Evolutionary conservation across 768 basidiomycete genomes (phyloP).

Genomic region (Cystofilobasidium capitatum): DNA sequence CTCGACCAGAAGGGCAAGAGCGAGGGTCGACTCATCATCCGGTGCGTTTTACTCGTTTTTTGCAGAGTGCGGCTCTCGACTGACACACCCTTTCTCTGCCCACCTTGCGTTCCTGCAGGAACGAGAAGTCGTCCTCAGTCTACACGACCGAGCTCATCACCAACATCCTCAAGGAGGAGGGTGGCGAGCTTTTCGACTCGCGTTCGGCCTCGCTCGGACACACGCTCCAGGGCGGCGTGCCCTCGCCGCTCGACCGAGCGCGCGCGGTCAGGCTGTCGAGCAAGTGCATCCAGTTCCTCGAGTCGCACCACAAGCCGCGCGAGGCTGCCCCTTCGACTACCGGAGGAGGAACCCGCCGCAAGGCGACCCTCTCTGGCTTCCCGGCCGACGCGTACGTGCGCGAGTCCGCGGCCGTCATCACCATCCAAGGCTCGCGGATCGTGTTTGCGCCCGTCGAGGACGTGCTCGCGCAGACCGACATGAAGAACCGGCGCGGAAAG

Average conservation of each 20-base stretch:
- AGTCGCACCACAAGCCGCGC: slow-evolving; percentile 47
- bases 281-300: slow-evolving; percentile 90
- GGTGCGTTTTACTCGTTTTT: slow-evolving; percentile 46
- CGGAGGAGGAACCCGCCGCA: background rate
- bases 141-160: slow-evolving; percentile 88
- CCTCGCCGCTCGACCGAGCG: slow-evolving; percentile 86
- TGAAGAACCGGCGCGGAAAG: slow-evolving; percentile 76
- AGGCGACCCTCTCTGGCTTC: slow-evolving; percentile 11
- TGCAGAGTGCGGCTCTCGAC: background rate
- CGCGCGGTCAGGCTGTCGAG: slow-evolving; percentile 81
- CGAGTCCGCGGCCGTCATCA: slow-evolving; percentile 79
- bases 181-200: slow-evolving; percentile 81
- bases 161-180: slow-evolving; percentile 91
- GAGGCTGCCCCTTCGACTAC: background rate
- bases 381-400: slow-evolving; percentile 27
- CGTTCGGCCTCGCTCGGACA: slow-evolving; percentile 93
- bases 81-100: background rate
- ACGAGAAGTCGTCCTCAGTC: slow-evolving; percentile 72
- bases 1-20: slow-evolving; percentile 79
- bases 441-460: slow-evolving; percentile 75
- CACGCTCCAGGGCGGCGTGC: slow-evolving; percentile 90
- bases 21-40: slow-evolving; percentile 86
- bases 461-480: slow-evolving; percentile 78
- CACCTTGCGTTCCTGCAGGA: slow-evolving; percentile 45
- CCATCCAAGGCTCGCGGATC: slow-evolving; percentile 71